Conservation (phyloP, 306 rosid genomes). For the Hippophae tibetana region DNA sequence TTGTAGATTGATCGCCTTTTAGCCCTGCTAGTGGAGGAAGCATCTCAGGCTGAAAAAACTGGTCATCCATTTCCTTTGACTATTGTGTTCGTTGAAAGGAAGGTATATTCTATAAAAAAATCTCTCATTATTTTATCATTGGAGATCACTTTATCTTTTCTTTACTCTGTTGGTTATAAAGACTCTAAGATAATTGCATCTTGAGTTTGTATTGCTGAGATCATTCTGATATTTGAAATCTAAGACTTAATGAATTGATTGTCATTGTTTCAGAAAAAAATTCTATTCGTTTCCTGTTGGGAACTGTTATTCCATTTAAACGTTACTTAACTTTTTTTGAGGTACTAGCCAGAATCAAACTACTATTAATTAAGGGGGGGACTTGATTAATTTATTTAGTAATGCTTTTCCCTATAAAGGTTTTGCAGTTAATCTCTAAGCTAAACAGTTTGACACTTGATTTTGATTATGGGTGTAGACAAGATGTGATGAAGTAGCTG, state of each 20-base stretch:
- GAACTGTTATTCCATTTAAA: not conserved
- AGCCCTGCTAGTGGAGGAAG: slow-evolving; percentile 70
- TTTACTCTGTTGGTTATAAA: not conserved
- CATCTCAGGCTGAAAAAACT: slow-evolving; percentile 54
- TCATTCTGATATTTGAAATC: too few relatives aligned
- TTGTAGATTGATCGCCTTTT: slow-evolving; percentile 73
- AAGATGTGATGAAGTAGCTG: slow-evolving; percentile 72
- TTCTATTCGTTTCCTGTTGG: too few relatives aligned
- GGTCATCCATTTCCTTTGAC: slow-evolving; percentile 69
- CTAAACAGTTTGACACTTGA: not conserved
- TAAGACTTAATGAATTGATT: too few relatives aligned
- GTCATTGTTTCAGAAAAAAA: too few relatives aligned
- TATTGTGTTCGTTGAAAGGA: slow-evolving; percentile 82
- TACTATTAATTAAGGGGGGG: not conserved
- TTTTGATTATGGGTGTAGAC: slow-evolving; percentile 41
- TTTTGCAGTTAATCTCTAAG: not conserved
- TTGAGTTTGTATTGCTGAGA: too few relatives aligned
- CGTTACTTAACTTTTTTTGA: not conserved
- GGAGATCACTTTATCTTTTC: slow-evolving; percentile 7
- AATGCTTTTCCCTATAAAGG: not conserved
- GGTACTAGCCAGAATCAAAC: not conserved
- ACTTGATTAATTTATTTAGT: not conserved
- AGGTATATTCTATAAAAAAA: slow-evolving; percentile 32
- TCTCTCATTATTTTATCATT: slow-evolving; percentile 7
- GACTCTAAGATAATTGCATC: too few relatives aligned